Conservation (phyloP, 768 basidiomycete genomes). For the Leccinum variicolor region DNA sequence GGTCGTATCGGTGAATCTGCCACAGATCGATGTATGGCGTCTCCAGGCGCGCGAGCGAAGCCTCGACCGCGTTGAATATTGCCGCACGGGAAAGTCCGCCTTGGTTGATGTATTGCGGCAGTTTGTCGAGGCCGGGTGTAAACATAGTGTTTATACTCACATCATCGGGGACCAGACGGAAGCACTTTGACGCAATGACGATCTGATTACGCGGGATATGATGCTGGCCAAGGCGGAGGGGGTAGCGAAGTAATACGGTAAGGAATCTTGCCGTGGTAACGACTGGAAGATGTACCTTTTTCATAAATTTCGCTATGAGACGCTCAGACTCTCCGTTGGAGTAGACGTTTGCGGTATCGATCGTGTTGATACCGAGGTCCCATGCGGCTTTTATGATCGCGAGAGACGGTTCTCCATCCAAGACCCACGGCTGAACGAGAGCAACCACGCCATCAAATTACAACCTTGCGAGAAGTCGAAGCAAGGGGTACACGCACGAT, state of each 20-base stretch:
- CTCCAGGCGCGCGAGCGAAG: not conserved
- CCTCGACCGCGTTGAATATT: not conserved
- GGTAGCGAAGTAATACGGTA: not conserved
- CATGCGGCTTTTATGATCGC: not conserved
- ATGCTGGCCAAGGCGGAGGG: not conserved
- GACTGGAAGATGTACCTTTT: not conserved
- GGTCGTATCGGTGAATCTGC: not conserved
- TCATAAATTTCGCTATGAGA: not conserved
- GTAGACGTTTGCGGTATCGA: not conserved
- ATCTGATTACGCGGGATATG: not conserved
- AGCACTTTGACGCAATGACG: not conserved
- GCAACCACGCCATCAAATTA: not conserved
- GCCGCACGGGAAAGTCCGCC: not conserved
- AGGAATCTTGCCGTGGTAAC: not conserved
- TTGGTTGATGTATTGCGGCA: not conserved
- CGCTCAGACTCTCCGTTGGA: not conserved
- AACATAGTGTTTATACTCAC: not conserved
- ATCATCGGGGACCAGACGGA: not conserved
- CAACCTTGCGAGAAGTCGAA: not conserved
- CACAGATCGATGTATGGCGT: not conserved
- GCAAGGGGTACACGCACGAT: not conserved
- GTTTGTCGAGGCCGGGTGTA: not conserved
- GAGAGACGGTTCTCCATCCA: not conserved
- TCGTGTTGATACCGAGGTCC: not conserved
- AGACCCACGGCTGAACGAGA: not conserved